Conservation (phyloP, 208 protist species). For the Acanthamoeba polyphaga region DNA sequence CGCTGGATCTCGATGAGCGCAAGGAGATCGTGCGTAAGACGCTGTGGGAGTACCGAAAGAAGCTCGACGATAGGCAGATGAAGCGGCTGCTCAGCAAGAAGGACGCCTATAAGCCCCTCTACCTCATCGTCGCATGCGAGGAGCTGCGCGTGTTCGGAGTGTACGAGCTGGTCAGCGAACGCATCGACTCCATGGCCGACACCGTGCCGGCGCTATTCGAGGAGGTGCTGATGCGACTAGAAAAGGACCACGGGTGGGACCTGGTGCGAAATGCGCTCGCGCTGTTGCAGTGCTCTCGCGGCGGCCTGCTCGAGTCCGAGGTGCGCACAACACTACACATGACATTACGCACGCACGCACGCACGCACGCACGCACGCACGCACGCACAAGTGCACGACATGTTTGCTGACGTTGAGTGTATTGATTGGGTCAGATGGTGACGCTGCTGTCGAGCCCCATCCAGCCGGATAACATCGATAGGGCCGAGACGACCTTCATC, state of each 20-base stretch:
- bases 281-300: constrained; percentile 63
- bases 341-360: too few species aligned
- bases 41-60: constrained; percentile 68
- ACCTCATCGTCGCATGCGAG: constrained; percentile 75
- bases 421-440: constrained; percentile 1
- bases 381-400: not conserved
- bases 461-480: not conserved
- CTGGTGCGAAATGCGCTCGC: constrained; percentile 63
- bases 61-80: constrained; percentile 75
- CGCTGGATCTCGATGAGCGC: constrained; percentile 31
- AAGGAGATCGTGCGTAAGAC: constrained; percentile 69
- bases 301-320: constrained; percentile 73
- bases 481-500: constrained; percentile 24
- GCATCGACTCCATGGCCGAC: constrained; percentile 64
- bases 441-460: constrained; percentile 63
- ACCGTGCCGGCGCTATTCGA: constrained; percentile 70
- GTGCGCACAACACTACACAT: not conserved
- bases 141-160: constrained; percentile 77
- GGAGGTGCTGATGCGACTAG: constrained; percentile 70
- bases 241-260: constrained; percentile 74
- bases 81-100: constrained; percentile 43
- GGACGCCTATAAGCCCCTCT: constrained; percentile 75
- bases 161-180: constrained; percentile 73
- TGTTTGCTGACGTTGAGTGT: not conserved
- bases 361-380: too few species aligned